Percentiles rank a stretch among this genome's conserved stretches.
phyloP scores from a whole-genome alignment of 1,284 basidiomycete species.

The Peniophora sp. region DNA sequence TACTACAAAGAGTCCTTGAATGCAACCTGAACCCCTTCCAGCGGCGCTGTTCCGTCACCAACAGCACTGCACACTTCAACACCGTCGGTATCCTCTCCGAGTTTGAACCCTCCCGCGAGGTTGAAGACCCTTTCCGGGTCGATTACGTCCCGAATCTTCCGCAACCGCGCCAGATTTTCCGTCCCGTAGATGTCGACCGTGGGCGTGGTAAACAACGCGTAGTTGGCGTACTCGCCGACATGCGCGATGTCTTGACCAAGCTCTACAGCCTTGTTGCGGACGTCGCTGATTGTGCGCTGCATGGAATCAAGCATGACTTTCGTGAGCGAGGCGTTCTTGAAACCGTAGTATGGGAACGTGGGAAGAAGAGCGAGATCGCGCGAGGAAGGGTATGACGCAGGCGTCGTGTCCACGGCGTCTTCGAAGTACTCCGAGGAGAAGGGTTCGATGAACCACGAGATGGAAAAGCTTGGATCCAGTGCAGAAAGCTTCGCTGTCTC shows the following conservation, averaged over 20 bases:
- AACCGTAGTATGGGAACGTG: conserved; percentile 42
- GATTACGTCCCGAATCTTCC: conserved; percentile 23
- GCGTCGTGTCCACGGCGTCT: conserved; percentile 22
- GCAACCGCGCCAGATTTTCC: conserved; percentile 27
- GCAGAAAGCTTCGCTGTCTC: conserved; percentile 17
- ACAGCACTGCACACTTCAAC: no score
- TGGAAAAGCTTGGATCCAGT: conserved; percentile 32
- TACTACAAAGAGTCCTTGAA: no score
- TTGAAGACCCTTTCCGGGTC: conserved; percentile 41
- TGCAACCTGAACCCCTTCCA: no score
- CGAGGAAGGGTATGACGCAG: conserved; percentile 39
- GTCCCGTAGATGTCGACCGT: conserved; percentile 30
- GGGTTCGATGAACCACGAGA: conserved; percentile 49
- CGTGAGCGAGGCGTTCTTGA: conserved; percentile 28
- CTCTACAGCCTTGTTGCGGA: conserved; percentile 29
- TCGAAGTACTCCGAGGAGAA: conserved; percentile 39
- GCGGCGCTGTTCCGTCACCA: no score
- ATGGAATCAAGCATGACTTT: conserved; percentile 29
- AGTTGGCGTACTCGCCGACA: conserved; percentile 35
- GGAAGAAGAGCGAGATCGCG: conserved; percentile 33
- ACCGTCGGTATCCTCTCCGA: neutral
- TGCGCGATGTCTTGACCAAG: conserved; percentile 30
- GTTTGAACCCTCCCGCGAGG: conserved; percentile 37
- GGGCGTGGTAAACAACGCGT: conserved; percentile 34
- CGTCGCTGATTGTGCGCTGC: conserved; percentile 26